Base-by-base conservation (phyloP, 768 basidiomycete genomes). In the Kwoniella sp. region DNA sequence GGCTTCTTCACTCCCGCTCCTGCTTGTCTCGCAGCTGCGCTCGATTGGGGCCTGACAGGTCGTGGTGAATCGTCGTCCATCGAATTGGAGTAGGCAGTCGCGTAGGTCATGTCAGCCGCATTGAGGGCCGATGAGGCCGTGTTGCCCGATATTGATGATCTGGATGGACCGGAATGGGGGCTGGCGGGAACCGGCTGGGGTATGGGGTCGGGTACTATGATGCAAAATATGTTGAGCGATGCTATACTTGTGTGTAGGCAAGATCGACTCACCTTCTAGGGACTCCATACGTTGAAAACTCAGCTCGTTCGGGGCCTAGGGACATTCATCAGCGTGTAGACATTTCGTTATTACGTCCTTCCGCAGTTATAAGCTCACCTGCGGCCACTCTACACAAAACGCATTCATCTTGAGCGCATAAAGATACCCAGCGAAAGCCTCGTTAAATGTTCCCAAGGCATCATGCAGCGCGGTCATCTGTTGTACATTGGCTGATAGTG, bases 391-490 rank as follows among this genome's bases (percentile, higher is more conserved):
- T 0, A 88, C 88, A n/a, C 92, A 92, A 60, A 95, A 84, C 1
- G 91, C 87, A 75, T 94, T 92, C 91, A 97, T 95, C 76, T 91
- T 89, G 86, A 94, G 88, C 24, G 88, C 86, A 77, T 93, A 94
- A 12, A 95, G 80, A 85, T 88, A 94, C 75, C 90, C 91, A 15
- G 93, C 90, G 73, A 97, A 95, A 15, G 87, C 86, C 80, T 97
- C 93, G 77, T 96, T 96, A 83, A 95, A 95, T 4, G 86, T 87
- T 15, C 86, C 85, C 56, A 97, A 83, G 21, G 90, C 87, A 50
- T 88, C 83, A 78, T 88, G 87, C 66, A 97, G 85, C 25, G 83
- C 82, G 65, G 85, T 85, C 73, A 97, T 83, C 24, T 84, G 85
- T 67, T 89, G 86, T 10, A 90, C 80, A 78, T 93, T 93, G 9